Evolutionary conservation across 1,139 yeast species (phyloP).

Genomic region (Wickerhamomyces sp.): DNA sequence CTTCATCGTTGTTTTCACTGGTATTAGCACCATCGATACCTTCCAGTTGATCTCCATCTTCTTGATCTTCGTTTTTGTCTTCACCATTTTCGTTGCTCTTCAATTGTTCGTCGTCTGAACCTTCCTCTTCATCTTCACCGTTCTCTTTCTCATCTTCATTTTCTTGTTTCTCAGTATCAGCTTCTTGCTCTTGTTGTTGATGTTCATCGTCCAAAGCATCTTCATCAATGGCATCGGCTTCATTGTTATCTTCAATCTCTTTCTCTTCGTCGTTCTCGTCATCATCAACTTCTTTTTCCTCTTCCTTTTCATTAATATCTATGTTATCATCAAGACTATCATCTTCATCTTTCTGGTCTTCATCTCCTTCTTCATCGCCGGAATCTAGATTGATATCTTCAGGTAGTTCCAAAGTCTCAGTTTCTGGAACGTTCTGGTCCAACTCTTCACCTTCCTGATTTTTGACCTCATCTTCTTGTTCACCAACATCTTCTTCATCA

Average conservation of each 20-base stretch:
- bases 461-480: constrained; percentile 62
- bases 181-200: constrained; percentile 28
- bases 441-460: constrained; percentile 69
- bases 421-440: constrained; percentile 71
- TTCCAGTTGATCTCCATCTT: constrained; percentile 25
- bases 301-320: constrained; percentile 25
- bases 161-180: constrained; percentile 27
- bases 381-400: constrained; percentile 82
- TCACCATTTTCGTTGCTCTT: constrained; percentile 24
- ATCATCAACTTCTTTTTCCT: constrained; percentile 26
- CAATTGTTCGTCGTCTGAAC: constrained; percentile 28
- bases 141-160: constrained; percentile 25
- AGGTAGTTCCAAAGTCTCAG: constrained; percentile 77
- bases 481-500: constrained; percentile 58
- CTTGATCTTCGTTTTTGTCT: constrained; percentile 25
- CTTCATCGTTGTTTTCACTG: constrained; percentile 47
- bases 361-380: constrained; percentile 53
- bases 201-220: constrained; percentile 28
- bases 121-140: constrained; percentile 24
- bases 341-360: constrained; percentile 27
- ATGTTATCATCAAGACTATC: constrained; percentile 25
- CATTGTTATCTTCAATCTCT: constrained; percentile 31
- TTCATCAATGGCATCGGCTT: constrained; percentile 27
- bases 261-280: constrained; percentile 29
- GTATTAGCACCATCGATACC: constrained; percentile 40